Base-by-base conservation (phyloP, 2,329 filamentous ascomycete species). In the Lachnellula willkommii region DNA sequence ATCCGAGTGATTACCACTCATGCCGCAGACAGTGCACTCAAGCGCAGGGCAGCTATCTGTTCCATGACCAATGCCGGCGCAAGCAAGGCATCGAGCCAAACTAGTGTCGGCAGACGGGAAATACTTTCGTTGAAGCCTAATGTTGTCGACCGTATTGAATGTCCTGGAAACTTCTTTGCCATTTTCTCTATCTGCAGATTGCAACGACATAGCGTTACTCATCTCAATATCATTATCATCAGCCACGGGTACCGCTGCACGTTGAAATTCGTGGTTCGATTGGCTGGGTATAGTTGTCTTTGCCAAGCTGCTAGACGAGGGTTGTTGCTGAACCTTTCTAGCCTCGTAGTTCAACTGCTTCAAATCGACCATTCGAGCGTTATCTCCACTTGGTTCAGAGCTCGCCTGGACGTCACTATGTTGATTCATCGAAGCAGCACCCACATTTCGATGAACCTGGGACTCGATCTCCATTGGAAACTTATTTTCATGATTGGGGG, bases 21-120 rank as follows among this genome's bases (percentile, higher is more conserved):
- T 71, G 24, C 70, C 68, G 65, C 79, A 85, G 54, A 77, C 76
- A 6, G 69, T 73, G 66, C 83, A 85, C 2, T 58, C 66, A 22
- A 73, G 65, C 12, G 72, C 68, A 12, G 77, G 75, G 63, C 82
- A 85, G 32, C 65, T 61, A 28, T 64, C 55, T 12, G 74, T 70
- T 17, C 62, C 64, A 67, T 86, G 83, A 11, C 76, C 77, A 42
- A 68, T 65, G 20, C 72, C 69, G 5, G 77, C 78, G 60, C 82
- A 85, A 37, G 74, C 70, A 52, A 82, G 68, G 63, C 82, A 85
- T 35, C 48, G 60, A 71, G 66, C 24, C 24, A 61, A 69, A 49
- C 68, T 61, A 4, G 49, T 48, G 9, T 54, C 63, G 17, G 39
- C 20, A 32, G 77, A 71, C 1, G 76, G 76, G 2, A 80, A 79